Percentiles rank a stretch among this genome's conserved stretches.
phyloP scores from a whole-genome alignment of 352 stramenopile species.

The Pythium oligandrum region DNA sequence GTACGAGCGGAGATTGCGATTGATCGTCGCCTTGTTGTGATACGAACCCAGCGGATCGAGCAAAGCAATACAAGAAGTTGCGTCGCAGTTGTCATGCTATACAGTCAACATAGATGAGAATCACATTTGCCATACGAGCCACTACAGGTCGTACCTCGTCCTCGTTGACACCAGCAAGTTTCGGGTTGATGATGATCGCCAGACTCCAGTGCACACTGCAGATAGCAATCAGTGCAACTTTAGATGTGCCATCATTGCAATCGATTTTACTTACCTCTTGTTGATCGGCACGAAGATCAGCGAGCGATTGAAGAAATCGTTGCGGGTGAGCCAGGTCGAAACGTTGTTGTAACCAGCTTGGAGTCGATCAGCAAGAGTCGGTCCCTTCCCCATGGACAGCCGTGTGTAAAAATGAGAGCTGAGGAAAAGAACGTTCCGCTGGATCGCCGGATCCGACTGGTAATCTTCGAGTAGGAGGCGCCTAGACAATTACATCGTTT shows the following conservation, averaged over 20 bases:
- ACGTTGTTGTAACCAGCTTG: slow-evolving; percentile 75
- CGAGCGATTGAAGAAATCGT: slow-evolving; percentile 63
- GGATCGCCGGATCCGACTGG: slow-evolving; percentile 28
- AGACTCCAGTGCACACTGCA: slow-evolving; percentile 80
- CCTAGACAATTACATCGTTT: slow-evolving; percentile 14
- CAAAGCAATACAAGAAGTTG: slow-evolving; percentile 39
- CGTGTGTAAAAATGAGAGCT: slow-evolving; percentile 78
- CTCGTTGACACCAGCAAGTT: slow-evolving; percentile 27
- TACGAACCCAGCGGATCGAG: slow-evolving; percentile 71
- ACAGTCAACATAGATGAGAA: too few species aligned
- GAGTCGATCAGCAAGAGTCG: slow-evolving; percentile 24
- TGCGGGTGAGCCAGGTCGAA: slow-evolving; percentile 58
- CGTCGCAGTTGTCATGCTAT: too few species aligned
- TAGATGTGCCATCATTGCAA: not conserved
- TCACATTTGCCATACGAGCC: not conserved
- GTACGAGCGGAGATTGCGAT: slow-evolving; percentile 53
- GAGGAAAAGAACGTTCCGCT: slow-evolving; percentile 71
- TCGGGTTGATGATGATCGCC: slow-evolving; percentile 70
- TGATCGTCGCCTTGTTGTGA: slow-evolving; percentile 52
- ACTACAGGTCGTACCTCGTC: slow-evolving; percentile 22
- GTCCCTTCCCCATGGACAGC: slow-evolving; percentile 42
- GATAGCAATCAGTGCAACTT: slow-evolving; percentile 6
- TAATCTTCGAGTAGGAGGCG: slow-evolving; percentile 56
- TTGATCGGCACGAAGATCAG: slow-evolving; percentile 88
- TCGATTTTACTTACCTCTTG: slow-evolving; percentile 49